These are phyloP conservation scores for Grigorovia yakushimaensis DNA, from an alignment of 805 yeast genomes.

Conservation along the genomic window DNA sequence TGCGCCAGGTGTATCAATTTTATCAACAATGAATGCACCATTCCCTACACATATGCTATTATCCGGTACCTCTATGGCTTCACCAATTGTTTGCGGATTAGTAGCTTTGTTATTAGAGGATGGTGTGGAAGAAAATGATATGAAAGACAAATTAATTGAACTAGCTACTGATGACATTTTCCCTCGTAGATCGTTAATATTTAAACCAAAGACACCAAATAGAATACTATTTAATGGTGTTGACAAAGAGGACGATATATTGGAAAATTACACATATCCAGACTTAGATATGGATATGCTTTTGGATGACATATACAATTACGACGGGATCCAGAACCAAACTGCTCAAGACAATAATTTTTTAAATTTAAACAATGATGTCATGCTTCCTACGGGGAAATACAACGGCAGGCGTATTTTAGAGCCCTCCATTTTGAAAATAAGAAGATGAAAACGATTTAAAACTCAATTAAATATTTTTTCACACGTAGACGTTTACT, in stretches of 20 bases:
- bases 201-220: constrained; percentile 53
- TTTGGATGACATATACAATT: constrained; percentile 4
- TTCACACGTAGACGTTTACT: too few species aligned
- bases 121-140: constrained; percentile 37
- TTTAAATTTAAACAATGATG: constrained; percentile 2
- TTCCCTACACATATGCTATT: constrained; percentile 22
- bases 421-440: neutral
- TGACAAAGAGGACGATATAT: constrained; percentile 22
- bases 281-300: constrained; percentile 15
- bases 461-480: too few species aligned
- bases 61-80: constrained; percentile 77
- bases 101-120: constrained; percentile 44
- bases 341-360: neutral
- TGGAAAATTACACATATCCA: constrained; percentile 16
- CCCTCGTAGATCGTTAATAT: constrained; percentile 34
- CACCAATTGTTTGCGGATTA: constrained; percentile 66
- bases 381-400: neutral
- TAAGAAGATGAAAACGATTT: neutral
- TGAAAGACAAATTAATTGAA: constrained; percentile 36
- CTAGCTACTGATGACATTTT: constrained; percentile 41
- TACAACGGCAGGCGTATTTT: neutral
- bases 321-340: neutral
- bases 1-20: constrained; percentile 69
- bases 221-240: constrained; percentile 37
- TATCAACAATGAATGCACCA: constrained; percentile 39